phyloP scores from a whole-genome alignment of 2,329 filamentous ascomycete species.

The Colletotrichum graminicola region DNA sequence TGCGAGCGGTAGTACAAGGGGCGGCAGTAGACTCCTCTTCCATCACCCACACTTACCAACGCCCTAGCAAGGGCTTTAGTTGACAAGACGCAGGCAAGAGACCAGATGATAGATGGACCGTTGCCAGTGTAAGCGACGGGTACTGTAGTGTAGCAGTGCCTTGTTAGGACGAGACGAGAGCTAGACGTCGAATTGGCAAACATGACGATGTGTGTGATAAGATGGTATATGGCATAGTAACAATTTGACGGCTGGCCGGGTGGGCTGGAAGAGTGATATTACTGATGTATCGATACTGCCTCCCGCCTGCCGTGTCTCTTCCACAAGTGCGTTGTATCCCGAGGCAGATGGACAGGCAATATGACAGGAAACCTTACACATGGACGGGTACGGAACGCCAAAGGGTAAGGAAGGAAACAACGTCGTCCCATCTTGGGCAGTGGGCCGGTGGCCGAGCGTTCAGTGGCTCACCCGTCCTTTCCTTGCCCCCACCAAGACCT shows the following conservation, averaged over 20 bases:
- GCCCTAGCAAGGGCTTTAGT: constrained; percentile 9
- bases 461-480: constrained; percentile 32
- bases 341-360: constrained; percentile 3
- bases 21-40: constrained; percentile 25
- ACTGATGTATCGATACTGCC: neutral
- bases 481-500: constrained; percentile 16
- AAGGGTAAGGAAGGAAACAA: constrained; percentile 31
- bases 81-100: constrained; percentile 20
- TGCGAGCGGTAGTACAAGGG: constrained; percentile 5
- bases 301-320: neutral
- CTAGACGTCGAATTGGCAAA: constrained; percentile 3
- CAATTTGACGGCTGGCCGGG: neutral
- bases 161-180: neutral
- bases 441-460: constrained; percentile 31
- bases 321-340: neutral
- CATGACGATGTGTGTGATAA: neutral
- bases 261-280: neutral
- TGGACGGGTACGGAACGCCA: constrained; percentile 25
- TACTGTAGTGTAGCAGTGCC: neutral
- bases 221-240: neutral
- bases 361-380: constrained; percentile 9
- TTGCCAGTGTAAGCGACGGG: constrained; percentile 30
- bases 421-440: constrained; percentile 41
- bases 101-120: constrained; percentile 6
- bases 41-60: neutral